These are phyloP conservation scores for Brassica nigra DNA, from an alignment of 345 rosid genomes.

Conservation along the genomic window DNA sequence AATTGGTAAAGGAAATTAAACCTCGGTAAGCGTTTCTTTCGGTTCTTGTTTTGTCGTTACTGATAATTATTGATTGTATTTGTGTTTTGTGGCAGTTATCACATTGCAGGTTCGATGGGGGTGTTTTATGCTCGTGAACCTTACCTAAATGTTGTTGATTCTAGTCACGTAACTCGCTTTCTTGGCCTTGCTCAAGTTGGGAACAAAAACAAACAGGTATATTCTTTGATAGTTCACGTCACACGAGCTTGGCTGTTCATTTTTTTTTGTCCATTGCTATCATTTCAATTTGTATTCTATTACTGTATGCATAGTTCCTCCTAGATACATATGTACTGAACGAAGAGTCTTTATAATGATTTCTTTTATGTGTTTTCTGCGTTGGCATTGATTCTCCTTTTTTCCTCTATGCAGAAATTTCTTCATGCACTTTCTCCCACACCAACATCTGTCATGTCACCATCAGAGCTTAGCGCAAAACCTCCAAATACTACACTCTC, in stretches of 20 bases:
- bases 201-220: slow-evolving; percentile 87
- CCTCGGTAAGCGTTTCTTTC: slow-evolving; percentile 67
- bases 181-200: slow-evolving; percentile 92
- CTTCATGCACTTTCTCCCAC: slow-evolving; percentile 87
- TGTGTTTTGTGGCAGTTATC: slow-evolving; percentile 59
- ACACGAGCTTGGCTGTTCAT: neutral
- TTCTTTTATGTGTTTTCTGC: neutral
- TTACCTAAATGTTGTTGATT: slow-evolving; percentile 65
- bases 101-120: slow-evolving; percentile 84
- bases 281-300: neutral
- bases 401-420: slow-evolving; percentile 63
- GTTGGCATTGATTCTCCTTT: neutral
- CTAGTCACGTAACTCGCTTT: slow-evolving; percentile 83
- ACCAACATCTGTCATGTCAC: slow-evolving; percentile 76
- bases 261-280: neutral
- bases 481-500: slow-evolving; percentile 71
- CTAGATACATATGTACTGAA: neutral
- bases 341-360: neutral
- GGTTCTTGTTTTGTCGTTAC: neutral
- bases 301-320: neutral
- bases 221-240: neutral
- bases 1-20: slow-evolving; percentile 79
- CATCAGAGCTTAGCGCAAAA: slow-evolving; percentile 68
- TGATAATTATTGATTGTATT: slow-evolving; percentile 1
- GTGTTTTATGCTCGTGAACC: slow-evolving; percentile 88